Evolutionary conservation across 768 basidiomycete genomes (phyloP).

Genomic region (Lyophyllum decastes): DNA sequence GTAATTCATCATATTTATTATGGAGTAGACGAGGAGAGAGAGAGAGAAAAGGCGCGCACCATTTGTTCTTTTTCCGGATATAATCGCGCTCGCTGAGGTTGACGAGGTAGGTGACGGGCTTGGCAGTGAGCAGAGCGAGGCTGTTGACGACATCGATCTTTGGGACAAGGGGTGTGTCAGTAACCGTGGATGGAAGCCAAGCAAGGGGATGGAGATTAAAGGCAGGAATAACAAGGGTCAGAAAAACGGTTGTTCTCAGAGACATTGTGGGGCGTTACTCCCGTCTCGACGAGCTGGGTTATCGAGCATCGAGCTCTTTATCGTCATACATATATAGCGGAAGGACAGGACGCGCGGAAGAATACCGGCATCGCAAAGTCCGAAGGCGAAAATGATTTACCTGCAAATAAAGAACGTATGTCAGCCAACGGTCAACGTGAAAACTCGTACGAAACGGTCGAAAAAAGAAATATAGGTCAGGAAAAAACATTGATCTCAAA

Average conservation of each 20-base stretch:
- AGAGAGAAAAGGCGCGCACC: too few relatives aligned
- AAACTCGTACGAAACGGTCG: too few relatives aligned
- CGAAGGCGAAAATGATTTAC: slow-evolving; percentile 17
- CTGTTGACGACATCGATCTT: slow-evolving; percentile 91
- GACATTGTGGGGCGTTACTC: slow-evolving; percentile 76
- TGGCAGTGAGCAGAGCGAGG: slow-evolving; percentile 90
- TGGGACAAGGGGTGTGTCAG: slow-evolving; percentile 10
- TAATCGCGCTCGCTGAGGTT: slow-evolving; percentile 96
- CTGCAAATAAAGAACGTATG: slow-evolving; percentile 9
- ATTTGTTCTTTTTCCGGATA: slow-evolving; percentile 98
- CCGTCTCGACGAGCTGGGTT: slow-evolving; percentile 91
- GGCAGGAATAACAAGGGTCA: slow-evolving; percentile 28
- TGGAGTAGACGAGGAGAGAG: too few relatives aligned
- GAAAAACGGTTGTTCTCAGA: slow-evolving; percentile 54
- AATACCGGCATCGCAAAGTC: background rate
- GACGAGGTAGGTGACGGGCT: slow-evolving; percentile 97
- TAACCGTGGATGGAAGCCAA: slow-evolving; percentile 4
- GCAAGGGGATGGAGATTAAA: background rate
- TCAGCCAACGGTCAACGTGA: slow-evolving; percentile 6
- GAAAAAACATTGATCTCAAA: slow-evolving; percentile 53
- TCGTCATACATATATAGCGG: slow-evolving; percentile 46
- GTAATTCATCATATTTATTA: too few relatives aligned
- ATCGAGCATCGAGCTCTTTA: slow-evolving; percentile 76
- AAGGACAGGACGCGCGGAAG: background rate
- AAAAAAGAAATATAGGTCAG: slow-evolving; percentile 11